A percentile compares a stretch with the other conserved stretches of the same genome.
These are phyloP conservation scores for Eucalyptus decipiens DNA, from an alignment of 345 rosid genomes.

Conservation along the genomic window DNA sequence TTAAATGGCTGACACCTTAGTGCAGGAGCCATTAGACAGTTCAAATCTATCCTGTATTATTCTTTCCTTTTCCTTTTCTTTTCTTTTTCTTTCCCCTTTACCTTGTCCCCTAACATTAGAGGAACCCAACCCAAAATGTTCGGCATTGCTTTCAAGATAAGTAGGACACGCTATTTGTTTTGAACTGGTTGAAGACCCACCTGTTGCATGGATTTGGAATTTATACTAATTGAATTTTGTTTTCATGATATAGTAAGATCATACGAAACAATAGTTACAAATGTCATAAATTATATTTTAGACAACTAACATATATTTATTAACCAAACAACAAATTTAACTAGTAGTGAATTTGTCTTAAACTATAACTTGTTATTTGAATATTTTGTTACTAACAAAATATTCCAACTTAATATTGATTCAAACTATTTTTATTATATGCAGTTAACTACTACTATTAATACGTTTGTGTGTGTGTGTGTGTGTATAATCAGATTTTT, in stretches of 20 bases:
- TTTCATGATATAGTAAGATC: background rate
- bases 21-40: background rate
- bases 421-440: background rate
- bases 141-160: background rate
- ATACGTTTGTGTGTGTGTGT: background rate
- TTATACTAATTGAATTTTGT: rapidly evolving
- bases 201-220: background rate
- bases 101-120: background rate
- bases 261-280: background rate
- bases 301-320: background rate
- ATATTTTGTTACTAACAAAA: background rate
- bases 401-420: background rate
- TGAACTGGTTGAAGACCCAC: too few species aligned
- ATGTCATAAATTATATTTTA: background rate
- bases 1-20: background rate
- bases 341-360: background rate
- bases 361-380: background rate
- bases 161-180: too few species aligned
- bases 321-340: background rate
- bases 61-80: too few species aligned
- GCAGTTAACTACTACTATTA: background rate
- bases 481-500: background rate
- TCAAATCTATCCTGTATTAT: background rate
- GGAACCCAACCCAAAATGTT: background rate
- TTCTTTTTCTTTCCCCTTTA: background rate